Evolutionary conservation across 1,139 yeast genomes (phyloP), one percentile per base, ranked within the genome.

Genomic region (Lodderomyces metapsilosis): DNA sequence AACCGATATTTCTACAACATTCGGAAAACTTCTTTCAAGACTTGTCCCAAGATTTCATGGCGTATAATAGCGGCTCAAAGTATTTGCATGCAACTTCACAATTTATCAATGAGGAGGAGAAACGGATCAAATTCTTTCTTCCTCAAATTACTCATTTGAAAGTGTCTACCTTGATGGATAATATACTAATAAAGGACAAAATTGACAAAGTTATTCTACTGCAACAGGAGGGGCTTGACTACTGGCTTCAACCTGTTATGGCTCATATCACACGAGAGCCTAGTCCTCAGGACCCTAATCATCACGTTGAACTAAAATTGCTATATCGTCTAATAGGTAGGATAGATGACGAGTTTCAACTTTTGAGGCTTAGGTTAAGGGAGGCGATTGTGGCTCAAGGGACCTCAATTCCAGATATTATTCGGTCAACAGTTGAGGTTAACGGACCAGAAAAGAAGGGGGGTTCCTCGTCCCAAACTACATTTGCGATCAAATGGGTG

Each of bases 401-500:
- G 1, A 41, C 43, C 21, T 50, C 53, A 36, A 52, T 71, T 20
- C 66, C 74, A 0, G 53, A 48, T 2, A 51, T 56, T 27, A 28
- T 28, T 6, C 32, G 32, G n/a, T 28, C 32, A 5, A 28, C 32
- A 15, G 32, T 15, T 4, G 53, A 48, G 9, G 33, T 20, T 2
- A 13, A 40, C 1, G 35, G 37, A 10, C 28, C 35, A 3, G 51
- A 40, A 40, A 44, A 35, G 40, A 49, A 37, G 22, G 42, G 36
- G 36, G 36, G 35, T 16, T 48, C 20, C 39, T 42, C 42, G 2
- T 38, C 39, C 34, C 63, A 71, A 4, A 68, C 83, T 0, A 62
- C 69, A 4, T 78, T 78, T 49, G 92, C 96, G 0, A 69, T 78
- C 3, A 70, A 72, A 43, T 89, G 95, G 95, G 77, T 88, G 9